Evolutionary conservation across 768 basidiomycete species (phyloP), one percentile per base, ranked within the genome.

Genomic region (Fistulinella prunicolor): DNA sequence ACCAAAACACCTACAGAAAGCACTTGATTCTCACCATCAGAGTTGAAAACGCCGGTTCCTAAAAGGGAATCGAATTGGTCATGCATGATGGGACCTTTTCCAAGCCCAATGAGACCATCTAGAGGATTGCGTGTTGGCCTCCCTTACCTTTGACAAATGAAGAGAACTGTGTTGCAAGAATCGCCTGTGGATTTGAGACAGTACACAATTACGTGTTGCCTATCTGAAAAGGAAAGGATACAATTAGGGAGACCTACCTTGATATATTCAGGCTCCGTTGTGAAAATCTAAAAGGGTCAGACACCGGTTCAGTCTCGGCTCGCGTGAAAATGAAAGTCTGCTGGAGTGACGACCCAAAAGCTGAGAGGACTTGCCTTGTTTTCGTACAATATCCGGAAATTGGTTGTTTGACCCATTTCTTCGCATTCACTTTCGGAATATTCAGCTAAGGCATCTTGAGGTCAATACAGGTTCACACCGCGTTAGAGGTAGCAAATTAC

Each of bases 31-130:
- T 17, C 39, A 64, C 69, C 72, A 38, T 73, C 73, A 9, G 73
- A 70, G 40, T 73, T 74, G 54, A 73, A 72, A 3, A 74, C 70
- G 14, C 72, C 73, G 0, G 55, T 66, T 1, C 72, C 72, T 38
- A 68, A 54, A 22, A 70, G 50, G 4, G 65, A 61, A 12, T 51
- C 14, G n/a, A 66, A 47, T 29, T 64, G 59, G 36, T 56, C 62
- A 17, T 21, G 5, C 9, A 66, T 46, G 26, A 66, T 38, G 35
- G 63, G 49, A 4, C 64, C 65, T 66, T 66, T 16, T 17, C 21
- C 13, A 12, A 36, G n/a, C 14, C 19, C 3, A 12, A n/a, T n/a
- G n/a, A n/a, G n/a, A n/a, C n/a, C 3, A 12, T 45, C 48, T 9
- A 57, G 30, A 3, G 7, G 9, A 47, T n/a, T 28, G 28, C 28